Evolutionary conservation across 2,329 filamentous ascomycete genomes (phyloP).

Genomic region (Aspergillus sp.): DNA sequence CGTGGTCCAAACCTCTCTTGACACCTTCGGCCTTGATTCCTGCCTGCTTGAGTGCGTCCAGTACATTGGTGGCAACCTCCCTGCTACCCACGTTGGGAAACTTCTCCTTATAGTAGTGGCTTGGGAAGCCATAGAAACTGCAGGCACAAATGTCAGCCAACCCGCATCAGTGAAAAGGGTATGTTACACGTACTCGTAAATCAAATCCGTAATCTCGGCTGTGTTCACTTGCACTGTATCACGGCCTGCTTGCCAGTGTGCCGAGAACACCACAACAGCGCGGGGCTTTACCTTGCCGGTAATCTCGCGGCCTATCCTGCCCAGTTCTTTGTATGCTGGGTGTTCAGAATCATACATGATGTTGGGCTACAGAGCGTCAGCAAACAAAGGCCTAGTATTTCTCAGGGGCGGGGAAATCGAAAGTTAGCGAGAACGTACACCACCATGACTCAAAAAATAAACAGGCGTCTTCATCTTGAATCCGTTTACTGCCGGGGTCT

Average conservation of each 20-base stretch:
- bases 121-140: constrained; percentile 70
- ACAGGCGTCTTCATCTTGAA: constrained; percentile 45
- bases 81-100: constrained; percentile 65
- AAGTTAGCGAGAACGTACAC: constrained; percentile 28
- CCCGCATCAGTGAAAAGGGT: neutral
- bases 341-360: constrained; percentile 69
- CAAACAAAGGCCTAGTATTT: neutral
- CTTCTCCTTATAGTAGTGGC: constrained; percentile 66
- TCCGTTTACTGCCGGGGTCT: neutral
- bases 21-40: constrained; percentile 62
- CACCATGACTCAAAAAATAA: constrained; percentile 55
- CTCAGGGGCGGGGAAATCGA: neutral
- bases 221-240: constrained; percentile 65
- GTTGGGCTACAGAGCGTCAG: constrained; percentile 47
- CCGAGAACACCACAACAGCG: constrained; percentile 73
- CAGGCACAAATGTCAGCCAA: neutral
- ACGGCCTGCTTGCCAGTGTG: constrained; percentile 67
- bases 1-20: constrained; percentile 69
- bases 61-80: constrained; percentile 59
- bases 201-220: constrained; percentile 62
- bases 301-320: constrained; percentile 67
- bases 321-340: constrained; percentile 64
- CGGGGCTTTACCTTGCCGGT: constrained; percentile 68
- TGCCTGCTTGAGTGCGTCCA: constrained; percentile 54
- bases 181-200: constrained; percentile 60